Evolutionary conservation across 2,329 filamentous ascomycete species (phyloP), one percentile per base, ranked within the genome.

Genomic region (Neophaeococcomyces mojaviensis): DNA sequence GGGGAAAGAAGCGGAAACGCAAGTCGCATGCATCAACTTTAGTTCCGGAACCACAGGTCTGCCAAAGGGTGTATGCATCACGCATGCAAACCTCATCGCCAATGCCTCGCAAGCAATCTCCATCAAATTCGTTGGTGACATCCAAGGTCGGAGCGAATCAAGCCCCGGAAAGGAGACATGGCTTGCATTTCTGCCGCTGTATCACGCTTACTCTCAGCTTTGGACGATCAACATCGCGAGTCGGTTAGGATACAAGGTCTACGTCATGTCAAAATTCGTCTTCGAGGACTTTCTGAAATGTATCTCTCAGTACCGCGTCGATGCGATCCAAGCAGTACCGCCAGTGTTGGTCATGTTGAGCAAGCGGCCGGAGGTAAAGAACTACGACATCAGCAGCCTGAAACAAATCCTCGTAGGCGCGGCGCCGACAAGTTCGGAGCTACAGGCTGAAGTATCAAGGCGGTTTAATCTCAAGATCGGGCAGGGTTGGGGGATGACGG

Each of bases 191-290:
- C 59, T 73, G 0, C 70, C 71, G 0, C 61, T 63, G 4, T 69
- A 70, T 3, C 71, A 74, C 51, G 69, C 70, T 0, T 71, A 70
- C 1, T 66, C 70, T 8, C 67, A 69, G 57, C 66, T 69, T 30
- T 72, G 70, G 53, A 64, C 72, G 8, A 61, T 73, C 50, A 72
- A 70, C 47, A 84, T 53, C 76, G 83, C 58, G 64, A 83, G 0
- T 78, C 80, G 1, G 61, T 64, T 82, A 28, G 82, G 84, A 55
- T 77, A 77, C 16, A 67, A 68, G 0, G 67, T 76, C 3, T 82
- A 78, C 66, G 81, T 79, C 77, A 82, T 83, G 79, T 63, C 69
- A 2, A 68, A 66, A 33, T 83, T 82, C 57, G 70, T 77, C 47
- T 77, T 79, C 46, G 59, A 62, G 4, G 64, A 71, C 32, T 82